Evolutionary conservation across 2,329 filamentous ascomycete species (phyloP).

Genomic region (Epichloe sylvatica): DNA sequence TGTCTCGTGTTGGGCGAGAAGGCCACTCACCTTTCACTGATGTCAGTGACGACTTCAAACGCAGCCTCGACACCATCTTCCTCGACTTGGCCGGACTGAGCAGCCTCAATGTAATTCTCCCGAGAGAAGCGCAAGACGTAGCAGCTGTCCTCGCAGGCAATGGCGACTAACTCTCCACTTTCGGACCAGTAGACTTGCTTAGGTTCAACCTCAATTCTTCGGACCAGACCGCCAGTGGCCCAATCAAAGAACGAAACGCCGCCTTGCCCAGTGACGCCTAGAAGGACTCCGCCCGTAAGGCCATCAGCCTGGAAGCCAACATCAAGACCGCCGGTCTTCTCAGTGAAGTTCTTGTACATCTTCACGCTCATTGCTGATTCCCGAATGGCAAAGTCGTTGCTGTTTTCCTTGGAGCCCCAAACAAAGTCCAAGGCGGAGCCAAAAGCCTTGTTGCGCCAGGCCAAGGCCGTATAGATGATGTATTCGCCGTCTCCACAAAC

Average conservation of each 20-base stretch:
- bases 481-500: constrained; percentile 92
- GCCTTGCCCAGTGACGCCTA: constrained; percentile 89
- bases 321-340: constrained; percentile 76
- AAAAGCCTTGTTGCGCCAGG: constrained; percentile 95
- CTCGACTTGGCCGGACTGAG: constrained; percentile 71
- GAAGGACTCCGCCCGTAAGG: constrained; percentile 71
- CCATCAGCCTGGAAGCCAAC: constrained; percentile 93
- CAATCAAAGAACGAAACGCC: constrained; percentile 96
- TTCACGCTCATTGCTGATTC: constrained; percentile 91
- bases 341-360: constrained; percentile 95
- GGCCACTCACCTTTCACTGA: constrained; percentile 60
- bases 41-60: constrained; percentile 91
- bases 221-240: constrained; percentile 75
- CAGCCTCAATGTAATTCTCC: constrained; percentile 72
- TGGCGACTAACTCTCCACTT: constrained; percentile 78
- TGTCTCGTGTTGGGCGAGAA: too few species aligned
- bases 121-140: constrained; percentile 88
- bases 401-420: constrained; percentile 94
- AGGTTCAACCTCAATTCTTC: constrained; percentile 74
- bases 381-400: constrained; percentile 94
- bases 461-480: constrained; percentile 94
- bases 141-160: constrained; percentile 90
- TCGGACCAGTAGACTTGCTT: constrained; percentile 90
- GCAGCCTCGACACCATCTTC: constrained; percentile 88
- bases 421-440: constrained; percentile 91